A percentile compares a stretch with the other conserved stretches of the same genome.
Conservation (phyloP, 495 filamentous ascomycete genomes). For the Pyronema domesticum region DNA sequence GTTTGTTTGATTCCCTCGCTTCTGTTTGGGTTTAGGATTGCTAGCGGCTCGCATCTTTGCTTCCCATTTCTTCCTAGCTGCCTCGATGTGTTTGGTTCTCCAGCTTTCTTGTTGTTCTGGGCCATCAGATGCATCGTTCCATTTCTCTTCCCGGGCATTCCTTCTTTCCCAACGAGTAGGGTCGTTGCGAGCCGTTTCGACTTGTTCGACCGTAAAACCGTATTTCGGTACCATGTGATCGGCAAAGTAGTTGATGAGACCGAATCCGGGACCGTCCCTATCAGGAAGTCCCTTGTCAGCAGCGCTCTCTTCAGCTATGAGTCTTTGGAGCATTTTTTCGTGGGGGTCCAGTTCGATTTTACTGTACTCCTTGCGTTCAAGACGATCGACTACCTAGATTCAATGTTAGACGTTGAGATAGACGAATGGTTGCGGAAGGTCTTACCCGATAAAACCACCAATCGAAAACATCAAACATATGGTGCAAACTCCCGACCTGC, state of each 20-base stretch:
- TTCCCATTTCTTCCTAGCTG: not conserved
- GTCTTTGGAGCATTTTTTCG: not conserved
- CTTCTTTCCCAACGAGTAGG: not conserved
- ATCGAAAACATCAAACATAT: not conserved
- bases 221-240: not conserved
- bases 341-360: not conserved
- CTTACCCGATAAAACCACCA: conserved; percentile 1
- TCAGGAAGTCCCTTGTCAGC: not conserved
- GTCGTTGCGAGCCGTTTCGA: not conserved
- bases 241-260: conserved; percentile 1
- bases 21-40: not conserved
- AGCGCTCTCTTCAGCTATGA: not conserved
- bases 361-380: conserved; percentile 1
- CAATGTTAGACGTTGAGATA: not conserved
- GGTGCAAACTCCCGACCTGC: not conserved
- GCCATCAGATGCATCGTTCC: not conserved
- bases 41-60: not conserved
- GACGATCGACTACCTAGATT: not conserved
- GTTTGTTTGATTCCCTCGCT: not conserved
- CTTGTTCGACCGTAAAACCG: not conserved
- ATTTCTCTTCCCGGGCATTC: not conserved
- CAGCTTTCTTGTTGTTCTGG: not conserved
- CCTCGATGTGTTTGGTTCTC: not conserved
- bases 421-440: not conserved
- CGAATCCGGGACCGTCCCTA: not conserved